Percentiles rank a stretch among this genome's conserved stretches.
Conservation (phyloP, 164 flowering plant genomes). For the Vitis rotundifolia region DNA sequence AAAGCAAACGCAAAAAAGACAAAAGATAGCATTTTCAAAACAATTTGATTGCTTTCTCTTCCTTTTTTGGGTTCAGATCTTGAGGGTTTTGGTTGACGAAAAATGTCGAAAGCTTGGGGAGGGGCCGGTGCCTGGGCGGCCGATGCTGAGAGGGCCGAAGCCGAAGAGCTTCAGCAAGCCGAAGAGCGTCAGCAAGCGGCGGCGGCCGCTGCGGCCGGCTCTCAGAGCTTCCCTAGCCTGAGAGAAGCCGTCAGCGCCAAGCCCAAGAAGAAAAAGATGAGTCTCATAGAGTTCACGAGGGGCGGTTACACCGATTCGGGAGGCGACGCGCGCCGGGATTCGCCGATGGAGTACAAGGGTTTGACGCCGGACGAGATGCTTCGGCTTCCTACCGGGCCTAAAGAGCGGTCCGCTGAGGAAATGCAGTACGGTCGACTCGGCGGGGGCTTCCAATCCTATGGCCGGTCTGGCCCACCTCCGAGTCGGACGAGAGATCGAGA, state of each 20-base stretch:
- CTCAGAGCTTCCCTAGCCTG: slow-evolving; percentile 53
- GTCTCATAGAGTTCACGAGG: slow-evolving; percentile 45
- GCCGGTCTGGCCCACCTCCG: slow-evolving; percentile 32
- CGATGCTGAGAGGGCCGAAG: slow-evolving; percentile 59
- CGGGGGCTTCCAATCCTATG: slow-evolving; percentile 63
- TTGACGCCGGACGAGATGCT: slow-evolving; percentile 69
- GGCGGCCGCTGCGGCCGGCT: slow-evolving; percentile 23
- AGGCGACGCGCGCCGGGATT: slow-evolving; percentile 18
- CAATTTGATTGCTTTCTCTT: background rate
- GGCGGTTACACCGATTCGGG: slow-evolving; percentile 31
- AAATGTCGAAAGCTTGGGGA: slow-evolving; percentile 61
- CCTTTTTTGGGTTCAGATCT: slow-evolving; percentile 8
- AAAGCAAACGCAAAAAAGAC: too few relatives aligned
- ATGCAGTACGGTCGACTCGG: slow-evolving; percentile 62
- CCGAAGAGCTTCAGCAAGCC: slow-evolving; percentile 38
- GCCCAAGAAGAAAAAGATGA: slow-evolving; percentile 71
- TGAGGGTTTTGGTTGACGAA: background rate
- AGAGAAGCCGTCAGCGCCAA: slow-evolving; percentile 51
- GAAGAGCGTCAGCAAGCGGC: slow-evolving; percentile 37
- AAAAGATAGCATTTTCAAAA: too few relatives aligned
- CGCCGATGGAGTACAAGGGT: slow-evolving; percentile 30
- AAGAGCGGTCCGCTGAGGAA: slow-evolving; percentile 60
- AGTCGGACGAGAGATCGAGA: slow-evolving; percentile 35
- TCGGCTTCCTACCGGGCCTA: slow-evolving; percentile 75
- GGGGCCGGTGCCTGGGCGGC: slow-evolving; percentile 66